Percentiles rank a stretch among this genome's conserved stretches.
Conservation (phyloP, 2,329 filamentous ascomycete genomes). For the Kalmusia sp. region DNA sequence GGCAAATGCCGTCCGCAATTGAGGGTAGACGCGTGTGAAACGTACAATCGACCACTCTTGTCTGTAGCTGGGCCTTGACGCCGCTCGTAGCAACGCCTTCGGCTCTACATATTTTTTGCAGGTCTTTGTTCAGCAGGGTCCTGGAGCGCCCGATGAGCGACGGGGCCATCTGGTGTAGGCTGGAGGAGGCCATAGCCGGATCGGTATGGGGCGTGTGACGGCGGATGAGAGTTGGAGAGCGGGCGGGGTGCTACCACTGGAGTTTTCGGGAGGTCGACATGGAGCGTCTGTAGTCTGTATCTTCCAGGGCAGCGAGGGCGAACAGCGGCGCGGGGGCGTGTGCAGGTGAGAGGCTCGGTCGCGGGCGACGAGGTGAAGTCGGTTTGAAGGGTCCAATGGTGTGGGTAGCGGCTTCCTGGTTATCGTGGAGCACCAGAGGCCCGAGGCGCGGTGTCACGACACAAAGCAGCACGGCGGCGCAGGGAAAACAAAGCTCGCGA, state of each 20-base stretch:
- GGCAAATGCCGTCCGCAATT: neutral
- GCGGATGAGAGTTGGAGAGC: constrained; percentile 2
- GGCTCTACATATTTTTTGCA: constrained; percentile 77
- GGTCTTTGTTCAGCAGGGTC: constrained; percentile 67
- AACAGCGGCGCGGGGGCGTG: constrained; percentile 15
- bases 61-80: constrained; percentile 83
- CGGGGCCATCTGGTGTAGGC: constrained; percentile 50
- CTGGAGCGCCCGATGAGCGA: constrained; percentile 56
- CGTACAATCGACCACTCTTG: constrained; percentile 79
- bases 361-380: constrained; percentile 11
- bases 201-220: constrained; percentile 12
- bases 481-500: neutral
- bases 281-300: constrained; percentile 1
- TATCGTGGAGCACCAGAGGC: constrained; percentile 8
- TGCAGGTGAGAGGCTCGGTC: constrained; percentile 10
- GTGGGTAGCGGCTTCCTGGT: constrained; percentile 27
- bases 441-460: neutral
- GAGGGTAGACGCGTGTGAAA: constrained; percentile 11
- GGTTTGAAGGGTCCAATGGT: constrained; percentile 18
- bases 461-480: neutral
- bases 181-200: constrained; percentile 40
- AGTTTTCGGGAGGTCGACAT: constrained; percentile 3
- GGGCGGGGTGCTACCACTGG: constrained; percentile 15
- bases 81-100: constrained; percentile 76
- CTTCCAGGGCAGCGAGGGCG: constrained; percentile 8